phyloP scores from a whole-genome alignment of 768 basidiomycete species.

The Tremella mesenterica region DNA sequence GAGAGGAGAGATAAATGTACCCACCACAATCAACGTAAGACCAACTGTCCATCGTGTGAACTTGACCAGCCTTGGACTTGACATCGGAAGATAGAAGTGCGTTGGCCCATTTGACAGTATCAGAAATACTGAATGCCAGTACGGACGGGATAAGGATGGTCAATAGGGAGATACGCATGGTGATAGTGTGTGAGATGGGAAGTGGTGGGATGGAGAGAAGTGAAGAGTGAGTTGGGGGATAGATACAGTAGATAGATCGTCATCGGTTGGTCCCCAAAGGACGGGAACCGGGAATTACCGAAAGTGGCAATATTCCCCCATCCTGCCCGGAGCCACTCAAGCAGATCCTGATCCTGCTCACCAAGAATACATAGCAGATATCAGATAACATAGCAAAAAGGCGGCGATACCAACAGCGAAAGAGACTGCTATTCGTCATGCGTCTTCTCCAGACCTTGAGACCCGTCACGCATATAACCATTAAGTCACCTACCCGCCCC shows the following conservation, averaged over 20 bases:
- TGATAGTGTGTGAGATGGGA: background rate
- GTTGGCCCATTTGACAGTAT: slow-evolving; percentile 22
- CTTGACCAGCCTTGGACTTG: slow-evolving; percentile 32
- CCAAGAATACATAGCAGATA: background rate
- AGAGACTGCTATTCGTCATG: background rate
- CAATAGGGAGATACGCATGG: background rate
- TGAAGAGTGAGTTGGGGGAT: background rate
- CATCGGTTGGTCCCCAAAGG: background rate
- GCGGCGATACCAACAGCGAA: background rate
- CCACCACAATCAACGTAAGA: slow-evolving; percentile 65
- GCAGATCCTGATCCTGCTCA: background rate
- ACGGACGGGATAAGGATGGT: background rate
- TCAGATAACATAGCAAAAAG: background rate
- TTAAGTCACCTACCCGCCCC: background rate
- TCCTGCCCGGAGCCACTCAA: too few relatives aligned
- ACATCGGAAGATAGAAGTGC: slow-evolving; percentile 19
- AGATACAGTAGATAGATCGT: background rate
- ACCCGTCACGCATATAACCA: background rate
- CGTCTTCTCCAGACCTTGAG: background rate
- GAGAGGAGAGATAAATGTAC: slow-evolving; percentile 29
- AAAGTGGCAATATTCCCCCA: background rate
- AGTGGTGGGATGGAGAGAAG: background rate
- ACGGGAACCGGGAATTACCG: background rate
- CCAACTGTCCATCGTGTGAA: slow-evolving; percentile 53
- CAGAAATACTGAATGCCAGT: slow-evolving; percentile 11